Conservation (phyloP, 73 alveolate species). For the Symbiodinium natans region DNA sequence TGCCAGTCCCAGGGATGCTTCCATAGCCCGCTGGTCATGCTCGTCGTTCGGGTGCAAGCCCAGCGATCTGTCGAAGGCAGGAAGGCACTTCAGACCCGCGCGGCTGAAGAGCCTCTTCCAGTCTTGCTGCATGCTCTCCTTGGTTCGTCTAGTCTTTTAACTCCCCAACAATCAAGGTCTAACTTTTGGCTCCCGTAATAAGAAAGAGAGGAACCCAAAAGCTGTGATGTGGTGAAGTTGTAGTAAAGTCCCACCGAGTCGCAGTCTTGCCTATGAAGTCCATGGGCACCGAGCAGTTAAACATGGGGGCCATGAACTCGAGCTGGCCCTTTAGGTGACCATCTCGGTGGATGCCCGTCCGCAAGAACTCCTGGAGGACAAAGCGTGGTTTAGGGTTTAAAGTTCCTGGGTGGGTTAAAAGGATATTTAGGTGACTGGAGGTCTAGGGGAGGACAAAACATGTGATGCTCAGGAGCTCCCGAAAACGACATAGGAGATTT, state of each 20-base stretch:
- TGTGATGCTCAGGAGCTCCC: too few species aligned
- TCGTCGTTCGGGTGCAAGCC: neutral
- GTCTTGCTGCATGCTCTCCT: neutral
- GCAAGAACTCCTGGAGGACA: constrained; percentile 12
- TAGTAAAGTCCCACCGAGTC: too few species aligned
- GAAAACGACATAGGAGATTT: too few species aligned
- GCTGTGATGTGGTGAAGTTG: too few species aligned
- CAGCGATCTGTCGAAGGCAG: neutral
- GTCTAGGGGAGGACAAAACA: too few species aligned
- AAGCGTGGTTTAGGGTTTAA: too few species aligned
- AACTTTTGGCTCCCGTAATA: too few species aligned
- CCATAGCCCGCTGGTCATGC: constrained; percentile 3
- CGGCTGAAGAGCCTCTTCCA: neutral
- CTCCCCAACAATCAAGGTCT: too few species aligned
- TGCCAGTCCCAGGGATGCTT: neutral
- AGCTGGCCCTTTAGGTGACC: constrained; percentile 17
- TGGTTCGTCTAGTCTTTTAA: too few species aligned
- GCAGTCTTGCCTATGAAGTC: constrained; percentile 1
- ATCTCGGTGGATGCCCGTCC: neutral
- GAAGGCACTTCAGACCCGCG: neutral
- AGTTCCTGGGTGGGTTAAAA: too few species aligned
- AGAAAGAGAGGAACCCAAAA: too few species aligned
- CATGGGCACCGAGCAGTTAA: neutral
- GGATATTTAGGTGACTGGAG: too few species aligned
- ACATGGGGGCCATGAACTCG: neutral